phyloP scores from a whole-genome alignment of 1,139 yeast species.

The Pneumocystis carinii region DNA sequence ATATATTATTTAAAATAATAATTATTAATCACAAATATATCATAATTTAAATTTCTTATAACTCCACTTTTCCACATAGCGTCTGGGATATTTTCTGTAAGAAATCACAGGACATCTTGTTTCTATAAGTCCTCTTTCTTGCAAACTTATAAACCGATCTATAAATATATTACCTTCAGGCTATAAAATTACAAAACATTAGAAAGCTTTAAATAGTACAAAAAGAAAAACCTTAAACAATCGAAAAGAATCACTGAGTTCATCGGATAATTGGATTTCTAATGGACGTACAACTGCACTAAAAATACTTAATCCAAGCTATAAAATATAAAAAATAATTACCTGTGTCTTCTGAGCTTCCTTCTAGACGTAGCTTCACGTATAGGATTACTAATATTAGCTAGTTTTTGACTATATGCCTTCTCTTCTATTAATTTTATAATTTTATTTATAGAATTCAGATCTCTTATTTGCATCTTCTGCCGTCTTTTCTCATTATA shows the following conservation, averaged over 20 bases:
- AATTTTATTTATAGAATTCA: background rate
- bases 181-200: conserved; percentile 6
- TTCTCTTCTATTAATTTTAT: background rate
- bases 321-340: background rate
- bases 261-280: conserved; percentile 82
- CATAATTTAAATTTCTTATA: conserved; percentile 65
- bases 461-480: background rate
- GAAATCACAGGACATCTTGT: conserved; percentile 58
- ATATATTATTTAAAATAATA: background rate
- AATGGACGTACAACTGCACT: conserved; percentile 28
- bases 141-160: conserved; percentile 69
- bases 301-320: background rate
- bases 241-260: conserved; percentile 70
- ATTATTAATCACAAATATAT: background rate
- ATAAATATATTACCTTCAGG: conserved; percentile 83
- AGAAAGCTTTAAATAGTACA: background rate
- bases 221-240: conserved; percentile 28
- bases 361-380: background rate
- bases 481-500: background rate
- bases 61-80: conserved; percentile 81
- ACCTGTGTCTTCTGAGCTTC: background rate
- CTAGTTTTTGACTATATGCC: background rate
- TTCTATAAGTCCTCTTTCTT: conserved; percentile 74
- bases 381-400: background rate
- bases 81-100: conserved; percentile 49